Percentiles rank a stretch among this genome's conserved stretches.
phyloP scores from a whole-genome alignment of 371 early-diverging fungal species.

The Rhizopus sp. region DNA sequence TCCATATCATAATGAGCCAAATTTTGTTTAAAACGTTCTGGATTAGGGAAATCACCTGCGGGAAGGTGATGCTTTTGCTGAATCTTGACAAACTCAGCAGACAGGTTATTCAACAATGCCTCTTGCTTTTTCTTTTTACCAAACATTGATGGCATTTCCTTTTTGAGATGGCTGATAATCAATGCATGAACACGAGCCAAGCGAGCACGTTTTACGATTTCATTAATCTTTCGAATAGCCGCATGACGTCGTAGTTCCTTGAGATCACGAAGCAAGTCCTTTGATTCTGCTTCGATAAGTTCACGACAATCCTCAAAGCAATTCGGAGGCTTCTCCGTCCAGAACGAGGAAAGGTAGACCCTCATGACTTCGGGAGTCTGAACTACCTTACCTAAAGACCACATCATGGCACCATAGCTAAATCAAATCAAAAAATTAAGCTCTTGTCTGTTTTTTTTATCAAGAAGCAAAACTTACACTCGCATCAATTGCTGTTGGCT shows the following conservation, averaged over 20 bases:
- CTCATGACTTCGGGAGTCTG: constrained; percentile 88
- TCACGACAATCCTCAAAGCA: constrained; percentile 71
- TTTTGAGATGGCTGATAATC: constrained; percentile 76
- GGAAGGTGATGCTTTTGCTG: constrained; percentile 70
- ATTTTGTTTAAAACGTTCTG: constrained; percentile 61
- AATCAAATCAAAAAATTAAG: neutral
- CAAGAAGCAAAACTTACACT: constrained; percentile 56
- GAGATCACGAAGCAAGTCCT: constrained; percentile 74
- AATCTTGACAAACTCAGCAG: constrained; percentile 73
- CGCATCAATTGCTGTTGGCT: constrained; percentile 87
- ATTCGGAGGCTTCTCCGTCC: constrained; percentile 74
- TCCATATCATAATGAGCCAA: constrained; percentile 74
- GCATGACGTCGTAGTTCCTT: constrained; percentile 77
- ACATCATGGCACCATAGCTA: constrained; percentile 87
- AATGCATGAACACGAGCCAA: constrained; percentile 79
- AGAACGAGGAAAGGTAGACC: constrained; percentile 82
- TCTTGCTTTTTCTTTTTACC: constrained; percentile 79
- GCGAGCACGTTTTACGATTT: constrained; percentile 86
- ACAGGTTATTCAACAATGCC: constrained; percentile 69
- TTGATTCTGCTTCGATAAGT: constrained; percentile 77
- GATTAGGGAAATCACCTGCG: constrained; percentile 75
- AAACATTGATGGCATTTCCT: constrained; percentile 82
- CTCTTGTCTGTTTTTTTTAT: too few relatives aligned
- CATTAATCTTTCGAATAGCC: constrained; percentile 82
- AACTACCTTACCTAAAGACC: constrained; percentile 89